Evolutionary conservation across 169 alveolate species (phyloP).

Genomic region (Plasmodium falciparum): DNA sequence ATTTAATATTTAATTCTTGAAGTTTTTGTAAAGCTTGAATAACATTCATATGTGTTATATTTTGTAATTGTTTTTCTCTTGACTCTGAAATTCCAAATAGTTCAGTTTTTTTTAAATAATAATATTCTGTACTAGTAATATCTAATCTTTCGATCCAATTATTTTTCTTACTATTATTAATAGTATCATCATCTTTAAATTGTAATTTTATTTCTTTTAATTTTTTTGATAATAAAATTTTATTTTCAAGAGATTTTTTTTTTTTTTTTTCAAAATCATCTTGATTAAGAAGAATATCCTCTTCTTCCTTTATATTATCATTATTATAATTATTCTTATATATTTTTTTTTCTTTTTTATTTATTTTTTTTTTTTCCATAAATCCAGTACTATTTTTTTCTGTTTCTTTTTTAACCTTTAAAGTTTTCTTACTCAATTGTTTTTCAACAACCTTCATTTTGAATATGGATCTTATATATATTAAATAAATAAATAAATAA

Average conservation of each 20-base stretch:
- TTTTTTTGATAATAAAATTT: constrained; percentile 17
- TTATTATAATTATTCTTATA: neutral
- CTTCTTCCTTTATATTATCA: too few relatives aligned
- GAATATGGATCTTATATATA: too few relatives aligned
- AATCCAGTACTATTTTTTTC: neutral
- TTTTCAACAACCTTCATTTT: too few relatives aligned
- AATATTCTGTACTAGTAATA: constrained; percentile 45
- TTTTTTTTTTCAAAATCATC: neutral
- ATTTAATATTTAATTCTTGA: constrained; percentile 23
- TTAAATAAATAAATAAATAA: too few relatives aligned
- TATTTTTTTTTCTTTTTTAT: neutral
- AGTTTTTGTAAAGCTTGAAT: constrained; percentile 37
- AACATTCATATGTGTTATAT: constrained; percentile 27
- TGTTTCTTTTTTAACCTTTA: neutral
- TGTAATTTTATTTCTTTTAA: constrained; percentile 29
- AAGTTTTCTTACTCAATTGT: neutral
- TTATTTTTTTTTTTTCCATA: neutral
- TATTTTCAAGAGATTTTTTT: constrained; percentile 11
- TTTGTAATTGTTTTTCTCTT: constrained; percentile 30
- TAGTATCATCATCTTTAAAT: neutral
- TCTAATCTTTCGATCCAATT: constrained; percentile 58
- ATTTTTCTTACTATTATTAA: neutral
- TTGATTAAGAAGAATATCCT: neutral
- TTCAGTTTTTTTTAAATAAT: constrained; percentile 29
- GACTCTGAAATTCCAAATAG: constrained; percentile 23